Conservation (phyloP, 129 eudicot species). For the Silybum marianum region DNA sequence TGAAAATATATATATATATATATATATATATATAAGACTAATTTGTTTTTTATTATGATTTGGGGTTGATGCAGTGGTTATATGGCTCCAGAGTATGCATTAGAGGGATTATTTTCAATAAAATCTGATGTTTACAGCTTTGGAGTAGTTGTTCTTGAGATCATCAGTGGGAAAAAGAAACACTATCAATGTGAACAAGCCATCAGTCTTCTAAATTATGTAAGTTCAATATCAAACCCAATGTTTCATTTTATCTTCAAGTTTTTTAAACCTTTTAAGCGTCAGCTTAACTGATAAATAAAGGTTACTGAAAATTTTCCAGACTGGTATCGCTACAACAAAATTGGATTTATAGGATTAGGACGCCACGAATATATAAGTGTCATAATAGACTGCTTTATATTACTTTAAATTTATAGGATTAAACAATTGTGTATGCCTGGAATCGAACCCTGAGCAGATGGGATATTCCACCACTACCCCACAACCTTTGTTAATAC, state of each 20-base stretch:
- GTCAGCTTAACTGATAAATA: neutral
- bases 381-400: neutral
- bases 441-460: too few species aligned
- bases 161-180: slow-evolving; percentile 56
- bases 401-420: neutral
- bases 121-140: slow-evolving; percentile 56
- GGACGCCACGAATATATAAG: neutral
- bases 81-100: slow-evolving; percentile 56
- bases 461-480: too few species aligned
- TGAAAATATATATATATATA: too few species aligned
- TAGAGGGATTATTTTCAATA: slow-evolving; percentile 42
- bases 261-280: too few species aligned
- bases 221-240: slow-evolving; percentile 29
- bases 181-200: slow-evolving; percentile 41
- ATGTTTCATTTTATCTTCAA: neutral
- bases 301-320: neutral
- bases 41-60: neutral
- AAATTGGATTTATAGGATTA: too few species aligned
- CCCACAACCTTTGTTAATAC: too few species aligned
- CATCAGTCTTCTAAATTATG: slow-evolving; percentile 51
- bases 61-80: slow-evolving; percentile 39
- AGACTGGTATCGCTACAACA: neutral
- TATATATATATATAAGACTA: too few species aligned
- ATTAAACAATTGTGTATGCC: neutral
- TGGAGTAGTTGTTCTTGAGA: slow-evolving; percentile 46